Base-by-base conservation (phyloP, 768 basidiomycete species). In the Naematelia aurantialba region DNA sequence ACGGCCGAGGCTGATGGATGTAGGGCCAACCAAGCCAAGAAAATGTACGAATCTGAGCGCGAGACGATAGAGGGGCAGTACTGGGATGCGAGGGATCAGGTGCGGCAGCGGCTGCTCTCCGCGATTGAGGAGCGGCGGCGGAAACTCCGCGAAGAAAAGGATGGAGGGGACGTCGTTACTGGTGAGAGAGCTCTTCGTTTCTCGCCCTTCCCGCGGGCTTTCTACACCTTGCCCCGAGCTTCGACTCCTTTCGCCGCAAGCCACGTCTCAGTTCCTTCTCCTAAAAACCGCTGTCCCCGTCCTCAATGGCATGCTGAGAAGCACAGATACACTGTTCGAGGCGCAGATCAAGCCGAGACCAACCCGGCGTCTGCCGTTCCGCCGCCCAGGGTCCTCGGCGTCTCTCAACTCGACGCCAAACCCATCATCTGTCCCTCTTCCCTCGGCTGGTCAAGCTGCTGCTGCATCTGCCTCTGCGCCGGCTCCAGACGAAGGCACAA, bases 121-220 rank as follows among this genome's bases (percentile, higher is more conserved):
- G 69, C 73, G 3, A 69, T 80, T 22, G 80, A 81, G 60, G 80
- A 81, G 59, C 52, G 78, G 21, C 60, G 78, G 51, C 65, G 75
- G 58, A 77, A 76, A 46, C 57, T 79, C n/a, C 65, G 74, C 51
- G 80, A 81, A 54, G 80, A 81, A 57, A 80, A 79, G 60, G 80
- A 81, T 48, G 75, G 75, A 19, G 77, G 77, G 14, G 79, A 79
- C 45, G 68, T 78, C 11, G 73, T 77, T 2, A 63, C 78, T 12
- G 79, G 78, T 79, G 54, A 61, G 78, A 75, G 45, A 3, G 39
- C n/a, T 24, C 45, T 13, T 13, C 52, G 34, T 39, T 39, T 17
- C 34, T 39, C 17, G n/a, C n/a, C n/a, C n/a, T n/a, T n/a, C n/a
- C n/a, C n/a, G n/a, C n/a, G n/a, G n/a, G n/a, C n/a, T n/a, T n/a